phyloP scores from a whole-genome alignment of 345 rosid species.

The Salix brachista region DNA sequence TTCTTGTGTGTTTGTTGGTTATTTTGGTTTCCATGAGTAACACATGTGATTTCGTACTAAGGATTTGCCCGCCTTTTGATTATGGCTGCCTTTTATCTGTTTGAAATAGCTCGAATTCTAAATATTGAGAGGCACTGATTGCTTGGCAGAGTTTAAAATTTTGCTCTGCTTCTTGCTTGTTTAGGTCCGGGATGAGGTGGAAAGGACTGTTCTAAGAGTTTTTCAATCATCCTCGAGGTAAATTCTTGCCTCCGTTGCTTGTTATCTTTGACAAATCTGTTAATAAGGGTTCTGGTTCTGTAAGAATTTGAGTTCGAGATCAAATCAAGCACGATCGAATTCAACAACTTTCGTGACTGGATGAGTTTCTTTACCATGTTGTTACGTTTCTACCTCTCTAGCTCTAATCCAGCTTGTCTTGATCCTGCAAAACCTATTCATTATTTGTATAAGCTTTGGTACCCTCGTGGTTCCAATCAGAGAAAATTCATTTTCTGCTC shows the following conservation, averaged over 20 bases:
- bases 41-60: not conserved
- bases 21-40: not conserved
- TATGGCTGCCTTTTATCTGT: not conserved
- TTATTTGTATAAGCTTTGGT: not conserved
- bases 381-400: not conserved
- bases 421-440: not conserved
- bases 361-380: not conserved
- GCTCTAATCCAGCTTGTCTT: not conserved
- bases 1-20: not conserved
- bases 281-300: not conserved
- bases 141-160: not conserved
- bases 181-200: constrained; percentile 29
- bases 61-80: not conserved
- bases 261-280: not conserved
- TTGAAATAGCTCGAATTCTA: not conserved
- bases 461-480: not conserved
- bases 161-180: not conserved
- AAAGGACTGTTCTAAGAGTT: not conserved
- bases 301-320: not conserved
- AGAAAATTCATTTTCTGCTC: not conserved
- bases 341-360: not conserved
- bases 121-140: not conserved
- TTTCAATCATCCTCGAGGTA: constrained; percentile 21
- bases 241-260: not conserved
- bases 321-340: not conserved